A percentile compares a stretch with the other conserved stretches of the same genome.
Conservation (phyloP, 139 green algal species). For the Mesotaenium endlicherianum region DNA sequence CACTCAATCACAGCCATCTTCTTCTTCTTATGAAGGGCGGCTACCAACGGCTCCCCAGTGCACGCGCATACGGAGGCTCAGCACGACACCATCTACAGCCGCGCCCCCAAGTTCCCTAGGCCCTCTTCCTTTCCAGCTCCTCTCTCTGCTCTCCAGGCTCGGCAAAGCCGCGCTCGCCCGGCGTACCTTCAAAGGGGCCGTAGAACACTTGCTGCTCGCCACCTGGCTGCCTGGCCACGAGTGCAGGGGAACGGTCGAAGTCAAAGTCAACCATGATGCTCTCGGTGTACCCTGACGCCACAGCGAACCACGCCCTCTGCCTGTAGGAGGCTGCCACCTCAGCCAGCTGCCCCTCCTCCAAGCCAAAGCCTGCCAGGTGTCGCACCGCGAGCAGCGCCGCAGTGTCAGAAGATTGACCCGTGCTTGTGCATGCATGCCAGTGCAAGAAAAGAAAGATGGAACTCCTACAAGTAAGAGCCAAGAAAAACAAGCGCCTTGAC, state of each 20-base stretch:
- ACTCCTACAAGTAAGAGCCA: no score
- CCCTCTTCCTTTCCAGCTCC: not conserved
- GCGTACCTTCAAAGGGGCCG: not conserved
- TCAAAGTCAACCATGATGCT: not conserved
- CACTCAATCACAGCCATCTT: no score
- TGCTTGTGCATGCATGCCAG: no score
- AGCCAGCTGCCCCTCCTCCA: not conserved
- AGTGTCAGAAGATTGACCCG: no score
- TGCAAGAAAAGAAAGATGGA: no score
- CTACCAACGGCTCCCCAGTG: no score
- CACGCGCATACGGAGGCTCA: no score
- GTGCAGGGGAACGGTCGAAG: not conserved
- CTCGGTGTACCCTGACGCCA: not conserved
- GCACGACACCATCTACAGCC: no score
- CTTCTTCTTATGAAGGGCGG: no score
- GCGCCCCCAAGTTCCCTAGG: no score
- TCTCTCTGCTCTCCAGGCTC: not conserved
- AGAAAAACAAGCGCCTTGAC: no score
- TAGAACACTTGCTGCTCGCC: conserved; percentile 3
- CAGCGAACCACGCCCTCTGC: not conserved
- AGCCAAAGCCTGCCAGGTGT: not conserved
- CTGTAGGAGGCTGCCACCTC: not conserved
- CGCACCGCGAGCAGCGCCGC: no score
- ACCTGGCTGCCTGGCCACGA: not conserved
- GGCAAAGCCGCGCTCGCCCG: not conserved